Conservation (phyloP, 768 basidiomycete genomes). For the Leccinum boreale region DNA sequence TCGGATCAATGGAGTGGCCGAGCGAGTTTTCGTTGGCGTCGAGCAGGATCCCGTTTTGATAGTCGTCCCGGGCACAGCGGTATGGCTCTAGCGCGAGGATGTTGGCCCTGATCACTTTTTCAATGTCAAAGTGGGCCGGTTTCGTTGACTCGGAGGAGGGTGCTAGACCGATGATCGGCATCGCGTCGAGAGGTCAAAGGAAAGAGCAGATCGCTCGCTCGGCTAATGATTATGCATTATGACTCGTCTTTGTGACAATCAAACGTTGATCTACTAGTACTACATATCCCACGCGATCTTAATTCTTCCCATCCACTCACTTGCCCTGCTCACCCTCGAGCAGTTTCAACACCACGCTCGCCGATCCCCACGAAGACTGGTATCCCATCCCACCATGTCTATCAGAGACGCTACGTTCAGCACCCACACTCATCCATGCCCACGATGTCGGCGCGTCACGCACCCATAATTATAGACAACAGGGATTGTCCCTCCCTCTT, state of each 20-base stretch:
- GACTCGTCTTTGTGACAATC: not conserved
- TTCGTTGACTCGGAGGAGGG: constrained; percentile 40
- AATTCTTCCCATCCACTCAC: not conserved
- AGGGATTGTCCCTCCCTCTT: constrained; percentile 36
- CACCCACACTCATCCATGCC: not conserved
- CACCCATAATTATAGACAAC: constrained; percentile 67
- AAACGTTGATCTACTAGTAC: not conserved
- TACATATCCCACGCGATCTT: no score
- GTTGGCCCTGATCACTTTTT: constrained; percentile 85
- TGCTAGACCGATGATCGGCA: constrained; percentile 65
- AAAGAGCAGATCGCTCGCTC: not conserved
- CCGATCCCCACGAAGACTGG: constrained; percentile 65
- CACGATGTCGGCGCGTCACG: constrained; percentile 13
- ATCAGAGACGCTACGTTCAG: not conserved
- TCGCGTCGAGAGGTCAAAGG: constrained; percentile 24
- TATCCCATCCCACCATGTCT: constrained; percentile 66
- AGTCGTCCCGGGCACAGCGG: constrained; percentile 95
- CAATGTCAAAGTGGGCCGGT: constrained; percentile 83
- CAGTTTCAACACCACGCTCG: constrained; percentile 45
- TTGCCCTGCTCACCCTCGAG: constrained; percentile 32
- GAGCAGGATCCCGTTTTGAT: constrained; percentile 83
- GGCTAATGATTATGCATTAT: not conserved
- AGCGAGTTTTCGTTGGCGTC: constrained; percentile 98
- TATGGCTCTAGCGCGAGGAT: constrained; percentile 91
- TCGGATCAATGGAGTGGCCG: constrained; percentile 70